Base-by-base conservation (phyloP, 768 basidiomycete species). In the Nidularia sp. region DNA sequence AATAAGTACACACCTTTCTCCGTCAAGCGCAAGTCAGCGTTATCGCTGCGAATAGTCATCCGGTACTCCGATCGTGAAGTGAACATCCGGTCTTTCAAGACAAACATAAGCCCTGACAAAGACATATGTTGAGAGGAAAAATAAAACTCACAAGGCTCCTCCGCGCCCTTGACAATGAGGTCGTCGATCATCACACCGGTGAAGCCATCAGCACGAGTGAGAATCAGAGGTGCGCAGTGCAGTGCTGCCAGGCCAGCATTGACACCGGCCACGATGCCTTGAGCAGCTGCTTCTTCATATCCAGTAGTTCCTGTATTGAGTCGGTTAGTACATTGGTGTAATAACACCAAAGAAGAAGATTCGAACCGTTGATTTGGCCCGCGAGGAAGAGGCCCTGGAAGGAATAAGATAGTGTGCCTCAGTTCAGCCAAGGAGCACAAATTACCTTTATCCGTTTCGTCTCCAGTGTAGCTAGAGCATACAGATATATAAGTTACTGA, bases 161-260 rank as follows among this genome's bases (percentile, higher is more conserved):
- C 90, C 2, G 89, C 86, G 2, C 93, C 93, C 61, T 92, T 93
- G 42, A 86, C 81, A 22, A 90, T 85, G 18, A 96, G 75, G 62
- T 96, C 93, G 64, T 96, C 93, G 25, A 96, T 86, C 86, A 95
- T 89, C 5, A 96, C 93, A 1, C 93, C 93, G 5, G 85, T 76
- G 63, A 85, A 94, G 5, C 88, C 89, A 59, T 96, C 90, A 4
- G 91, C 90, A n/a, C 93, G 81, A 8, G 85, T 83, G 34, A 95
- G 64, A 2, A 84, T 60, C 13, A 96, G 64, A 0, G 87, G 81
- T 1, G 80, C 71, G 39, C 70, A 75, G 10, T 70, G 62, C 2
- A 74, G 71, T 6, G 90, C 84, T 0, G 82, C 70, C 2, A 93
- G 75, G 0, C 90, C 93, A 0, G 93, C 93, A 51, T 96, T 95